Evolutionary conservation across 345 rosid genomes (phyloP).

Genomic region (Cardamine occulta): DNA sequence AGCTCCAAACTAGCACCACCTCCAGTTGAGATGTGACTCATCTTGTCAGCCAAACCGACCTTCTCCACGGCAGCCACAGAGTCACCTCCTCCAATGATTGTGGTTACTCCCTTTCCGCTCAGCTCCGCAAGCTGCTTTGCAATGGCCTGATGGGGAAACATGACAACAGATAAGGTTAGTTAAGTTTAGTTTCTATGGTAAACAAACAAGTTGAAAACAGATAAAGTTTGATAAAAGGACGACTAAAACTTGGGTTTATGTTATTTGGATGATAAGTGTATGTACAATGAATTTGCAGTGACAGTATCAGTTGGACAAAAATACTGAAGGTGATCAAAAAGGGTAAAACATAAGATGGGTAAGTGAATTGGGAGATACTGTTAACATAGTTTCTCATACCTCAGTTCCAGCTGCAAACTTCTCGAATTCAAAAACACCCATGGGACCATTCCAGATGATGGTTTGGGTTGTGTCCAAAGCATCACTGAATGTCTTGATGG

Average conservation of each 20-base stretch:
- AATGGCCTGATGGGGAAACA: conserved; percentile 56
- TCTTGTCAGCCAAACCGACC: conserved; percentile 74
- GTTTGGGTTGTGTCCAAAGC: conserved; percentile 84
- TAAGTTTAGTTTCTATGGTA: background rate
- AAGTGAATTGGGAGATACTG: background rate
- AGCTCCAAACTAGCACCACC: conserved; percentile 94
- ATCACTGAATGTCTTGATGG: conserved; percentile 72
- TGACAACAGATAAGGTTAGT: conserved; percentile 16
- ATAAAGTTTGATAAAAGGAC: background rate
- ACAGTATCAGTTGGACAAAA: no score
- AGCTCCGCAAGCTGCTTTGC: conserved; percentile 95
- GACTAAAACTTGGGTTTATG: background rate
- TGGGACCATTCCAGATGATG: conserved; percentile 97
- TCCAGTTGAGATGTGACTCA: conserved; percentile 94
- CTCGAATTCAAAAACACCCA: conserved; percentile 95
- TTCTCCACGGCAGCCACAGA: conserved; percentile 86
- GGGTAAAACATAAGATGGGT: background rate
- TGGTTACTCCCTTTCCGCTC: conserved; percentile 78
- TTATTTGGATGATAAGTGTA: no score
- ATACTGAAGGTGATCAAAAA: no score
- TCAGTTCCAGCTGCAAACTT: conserved; percentile 91
- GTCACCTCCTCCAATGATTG: conserved; percentile 90
- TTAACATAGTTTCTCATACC: conserved; percentile 42
- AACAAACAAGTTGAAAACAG: background rate
- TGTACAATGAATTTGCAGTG: no score